Evolutionary conservation across 495 filamentous ascomycete species (phyloP).

Genomic region (Umbilicaria muhlenbergii): DNA sequence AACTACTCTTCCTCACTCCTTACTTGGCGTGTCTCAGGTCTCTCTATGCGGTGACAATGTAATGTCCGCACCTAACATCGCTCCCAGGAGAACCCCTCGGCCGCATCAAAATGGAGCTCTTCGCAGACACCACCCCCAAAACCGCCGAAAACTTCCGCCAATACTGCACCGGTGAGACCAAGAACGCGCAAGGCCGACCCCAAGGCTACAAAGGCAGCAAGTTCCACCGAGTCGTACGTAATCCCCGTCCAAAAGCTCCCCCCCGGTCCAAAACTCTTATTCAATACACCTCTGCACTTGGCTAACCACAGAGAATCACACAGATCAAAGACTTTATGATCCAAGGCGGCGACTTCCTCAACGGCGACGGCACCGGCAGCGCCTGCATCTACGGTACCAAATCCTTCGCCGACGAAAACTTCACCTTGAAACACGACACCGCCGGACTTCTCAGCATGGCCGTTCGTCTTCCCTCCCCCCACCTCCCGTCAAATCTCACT

Average conservation of each 20-base stretch:
- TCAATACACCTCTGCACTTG: too few species aligned
- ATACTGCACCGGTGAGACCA: conserved; percentile 90
- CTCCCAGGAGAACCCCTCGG: conserved; percentile 70
- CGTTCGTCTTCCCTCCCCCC: conserved; percentile 32
- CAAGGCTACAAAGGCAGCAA: conserved; percentile 90
- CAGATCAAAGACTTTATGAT: conserved; percentile 96
- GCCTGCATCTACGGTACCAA: conserved; percentile 75
- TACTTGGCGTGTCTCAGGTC: background rate
- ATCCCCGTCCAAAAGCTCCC: background rate
- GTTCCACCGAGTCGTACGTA: conserved; percentile 82
- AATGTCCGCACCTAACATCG: background rate
- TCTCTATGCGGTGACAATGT: background rate
- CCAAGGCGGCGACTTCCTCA: conserved; percentile 92
- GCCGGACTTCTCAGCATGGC: conserved; percentile 86
- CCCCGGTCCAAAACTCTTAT: background rate
- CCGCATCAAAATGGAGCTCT: conserved; percentile 87
- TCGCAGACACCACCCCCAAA: conserved; percentile 63
- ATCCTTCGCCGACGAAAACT: conserved; percentile 86
- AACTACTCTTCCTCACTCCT: background rate
- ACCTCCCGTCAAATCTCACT: background rate
- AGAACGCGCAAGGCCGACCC: conserved; percentile 61
- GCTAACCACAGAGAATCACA: background rate
- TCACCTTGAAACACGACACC: conserved; percentile 58
- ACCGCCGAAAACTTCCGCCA: conserved; percentile 96
- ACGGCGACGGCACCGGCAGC: conserved; percentile 82